Percentiles rank a stretch among this genome's conserved stretches.
Conservation (phyloP, 768 basidiomycete genomes). For the Tricholoma matsutake region DNA sequence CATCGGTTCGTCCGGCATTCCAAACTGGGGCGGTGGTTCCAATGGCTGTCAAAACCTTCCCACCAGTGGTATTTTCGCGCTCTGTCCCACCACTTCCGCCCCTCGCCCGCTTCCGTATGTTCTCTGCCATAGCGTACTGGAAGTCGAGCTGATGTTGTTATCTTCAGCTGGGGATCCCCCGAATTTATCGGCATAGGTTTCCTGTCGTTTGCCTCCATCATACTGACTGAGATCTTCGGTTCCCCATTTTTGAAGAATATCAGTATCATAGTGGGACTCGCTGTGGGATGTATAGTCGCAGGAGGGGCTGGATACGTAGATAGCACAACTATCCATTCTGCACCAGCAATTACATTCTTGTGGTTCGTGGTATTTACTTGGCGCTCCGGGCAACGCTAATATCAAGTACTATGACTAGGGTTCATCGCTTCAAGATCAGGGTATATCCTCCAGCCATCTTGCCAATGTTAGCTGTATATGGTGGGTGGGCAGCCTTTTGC, state of each 20-base stretch:
- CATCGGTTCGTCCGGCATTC: conserved; percentile 69
- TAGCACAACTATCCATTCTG: conserved; percentile 54
- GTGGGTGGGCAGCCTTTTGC: conserved; percentile 12
- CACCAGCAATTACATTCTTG: conserved; percentile 79
- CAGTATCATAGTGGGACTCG: conserved; percentile 71
- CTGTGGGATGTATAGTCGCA: conserved; percentile 77
- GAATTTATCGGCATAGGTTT: conserved; percentile 88
- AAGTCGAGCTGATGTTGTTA: background rate
- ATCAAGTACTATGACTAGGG: conserved; percentile 37
- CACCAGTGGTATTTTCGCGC: conserved; percentile 57
- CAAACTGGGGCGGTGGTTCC: conserved; percentile 83
- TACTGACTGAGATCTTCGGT: conserved; percentile 79
- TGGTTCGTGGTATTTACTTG: conserved; percentile 40
- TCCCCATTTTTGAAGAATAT: conserved; percentile 83
- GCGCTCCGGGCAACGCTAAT: background rate
- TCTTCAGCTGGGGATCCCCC: conserved; percentile 68
- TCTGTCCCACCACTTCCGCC: conserved; percentile 71
- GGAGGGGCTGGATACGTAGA: conserved; percentile 80
- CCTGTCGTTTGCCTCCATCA: conserved; percentile 72
- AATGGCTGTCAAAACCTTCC: conserved; percentile 67
- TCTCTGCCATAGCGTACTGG: background rate
- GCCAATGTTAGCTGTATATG: conserved; percentile 41
- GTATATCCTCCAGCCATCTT: conserved; percentile 70
- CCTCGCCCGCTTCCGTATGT: conserved; percentile 64
- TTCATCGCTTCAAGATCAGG: conserved; percentile 70